Base-by-base conservation (phyloP, 768 basidiomycete species). In the Leucocoprinus birnbaumii region DNA sequence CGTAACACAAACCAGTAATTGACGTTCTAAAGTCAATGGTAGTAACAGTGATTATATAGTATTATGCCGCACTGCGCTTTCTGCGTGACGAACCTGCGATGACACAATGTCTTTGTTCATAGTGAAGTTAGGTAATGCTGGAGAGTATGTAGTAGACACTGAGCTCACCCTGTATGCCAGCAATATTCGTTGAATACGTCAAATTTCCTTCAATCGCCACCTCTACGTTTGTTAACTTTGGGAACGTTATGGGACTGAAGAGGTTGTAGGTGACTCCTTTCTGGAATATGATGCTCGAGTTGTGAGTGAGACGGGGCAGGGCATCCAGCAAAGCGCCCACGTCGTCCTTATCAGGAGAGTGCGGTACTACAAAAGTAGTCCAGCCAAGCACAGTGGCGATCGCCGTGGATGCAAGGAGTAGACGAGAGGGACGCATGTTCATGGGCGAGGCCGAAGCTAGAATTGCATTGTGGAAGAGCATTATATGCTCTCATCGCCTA, bases 191-290 rank as follows among this genome's bases (percentile, higher is more conserved):
- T 1, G 81, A 80, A 59, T 83, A 82, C 2, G 77, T 80, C 57
- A 85, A 47, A 53, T 85, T 85, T 1, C 83, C 84, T 50, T 83
- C 76, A 51, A 85, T 72, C 27, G 66, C 66, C 18, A 86, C 71
- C 56, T 83, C 82, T 16, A 85, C 83, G 56, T 84, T 84, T 25
- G 71, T 78, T 49, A 85, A 63, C 0, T 60, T 62, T 0, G 82
- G 80, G 52, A 86, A 86, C 52, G 70, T 75, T 66, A 85, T 72
- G 0, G 84, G 80, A 2, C 80, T 82, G 62, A 78, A 83, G 3
- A 84, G 77, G 59, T 85, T 86, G 61, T 86, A 87, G 0, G 75
- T 80, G 18, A 75, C 65, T 35, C 83, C 81, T 50, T 79, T 71
- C 62, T 77, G 47, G 65, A 86, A 86, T 3, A 85, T 55, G 59